Percentiles rank a stretch among this genome's conserved stretches.
Evolutionary conservation across 78 protist genomes (phyloP).

Genomic region (Andalucia godoyi): DNA sequence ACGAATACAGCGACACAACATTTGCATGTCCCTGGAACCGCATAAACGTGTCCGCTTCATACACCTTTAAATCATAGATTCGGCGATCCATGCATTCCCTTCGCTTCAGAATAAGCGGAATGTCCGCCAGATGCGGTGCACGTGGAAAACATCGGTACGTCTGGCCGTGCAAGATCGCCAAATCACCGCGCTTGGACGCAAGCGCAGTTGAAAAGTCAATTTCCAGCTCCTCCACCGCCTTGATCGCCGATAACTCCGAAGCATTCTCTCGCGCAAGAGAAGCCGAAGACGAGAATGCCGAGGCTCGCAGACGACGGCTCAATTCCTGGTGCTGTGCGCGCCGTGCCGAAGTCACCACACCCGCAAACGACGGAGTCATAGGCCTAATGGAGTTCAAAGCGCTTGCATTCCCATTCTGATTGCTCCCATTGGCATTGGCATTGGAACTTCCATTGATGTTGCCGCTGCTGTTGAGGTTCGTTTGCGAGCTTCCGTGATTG

Average conservation of each 20-base stretch:
- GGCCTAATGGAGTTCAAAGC: too few species aligned
- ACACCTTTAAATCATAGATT: slow-evolving; percentile 14
- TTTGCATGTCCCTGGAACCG: slow-evolving; percentile 11
- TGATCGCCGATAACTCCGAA: neutral
- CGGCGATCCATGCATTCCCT: slow-evolving; percentile 11
- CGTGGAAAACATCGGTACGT: neutral
- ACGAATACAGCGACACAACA: slow-evolving; percentile 2
- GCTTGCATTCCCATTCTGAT: too few species aligned
- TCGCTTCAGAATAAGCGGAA: slow-evolving; percentile 3
- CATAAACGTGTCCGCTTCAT: slow-evolving; percentile 8
- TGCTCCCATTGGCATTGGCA: too few species aligned
- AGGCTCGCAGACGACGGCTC: too few species aligned
- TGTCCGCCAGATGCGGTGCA: neutral
- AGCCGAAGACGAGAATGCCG: too few species aligned
- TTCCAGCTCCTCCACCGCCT: slow-evolving; percentile 1
- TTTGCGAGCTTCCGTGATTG: too few species aligned
- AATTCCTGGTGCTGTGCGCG: too few species aligned
- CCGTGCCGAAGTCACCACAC: too few species aligned
- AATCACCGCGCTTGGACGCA: slow-evolving; percentile 4
- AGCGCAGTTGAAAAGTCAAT: slow-evolving; percentile 2
- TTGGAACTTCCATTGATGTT: too few species aligned
- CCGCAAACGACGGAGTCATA: too few species aligned
- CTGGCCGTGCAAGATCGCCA: slow-evolving; percentile 13
- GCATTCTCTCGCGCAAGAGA: neutral
- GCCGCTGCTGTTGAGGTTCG: too few species aligned